Percentiles rank a stretch among this genome's conserved stretches.
phyloP scores from a whole-genome alignment of 192 early-diverging fungal species.

The Fimicolochytrium jonesii region DNA sequence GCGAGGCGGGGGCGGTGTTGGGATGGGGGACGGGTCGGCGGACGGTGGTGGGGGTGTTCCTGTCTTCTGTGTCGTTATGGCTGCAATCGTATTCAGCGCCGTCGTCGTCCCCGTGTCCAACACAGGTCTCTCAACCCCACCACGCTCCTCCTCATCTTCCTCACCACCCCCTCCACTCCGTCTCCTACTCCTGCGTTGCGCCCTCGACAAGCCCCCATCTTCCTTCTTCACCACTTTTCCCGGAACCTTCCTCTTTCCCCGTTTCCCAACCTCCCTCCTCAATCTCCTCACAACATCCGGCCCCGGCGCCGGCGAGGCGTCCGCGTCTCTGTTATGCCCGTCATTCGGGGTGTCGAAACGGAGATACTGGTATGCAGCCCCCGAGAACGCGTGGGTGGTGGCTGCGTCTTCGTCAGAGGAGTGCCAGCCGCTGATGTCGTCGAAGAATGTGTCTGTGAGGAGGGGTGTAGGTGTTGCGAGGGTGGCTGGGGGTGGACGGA shows the following conservation, averaged over 20 bases:
- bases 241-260: not conserved
- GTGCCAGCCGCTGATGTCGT: conserved; percentile 6
- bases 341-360: not conserved
- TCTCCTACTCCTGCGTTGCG: not conserved
- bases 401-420: not conserved
- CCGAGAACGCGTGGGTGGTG: not conserved
- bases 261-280: not conserved
- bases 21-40: not conserved
- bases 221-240: not conserved
- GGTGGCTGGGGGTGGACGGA: too few relatives aligned
- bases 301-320: not conserved
- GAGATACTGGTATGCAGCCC: conserved; percentile 1
- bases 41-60: too few relatives aligned
- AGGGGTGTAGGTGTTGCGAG: too few relatives aligned
- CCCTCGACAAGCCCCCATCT: not conserved
- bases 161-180: not conserved
- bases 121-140: not conserved
- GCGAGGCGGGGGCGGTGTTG: too few relatives aligned
- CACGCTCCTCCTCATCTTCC: not conserved
- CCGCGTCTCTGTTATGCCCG: not conserved
- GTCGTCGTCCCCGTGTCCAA: not conserved
- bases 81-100: too few relatives aligned
- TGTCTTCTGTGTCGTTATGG: too few relatives aligned
- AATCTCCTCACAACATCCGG: not conserved
- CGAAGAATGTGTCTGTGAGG: conserved; percentile 5